Evolutionary conservation across 192 early-diverging fungal genomes (phyloP), one percentile per base, ranked within the genome.

Genomic region (Entomortierella parvispora): DNA sequence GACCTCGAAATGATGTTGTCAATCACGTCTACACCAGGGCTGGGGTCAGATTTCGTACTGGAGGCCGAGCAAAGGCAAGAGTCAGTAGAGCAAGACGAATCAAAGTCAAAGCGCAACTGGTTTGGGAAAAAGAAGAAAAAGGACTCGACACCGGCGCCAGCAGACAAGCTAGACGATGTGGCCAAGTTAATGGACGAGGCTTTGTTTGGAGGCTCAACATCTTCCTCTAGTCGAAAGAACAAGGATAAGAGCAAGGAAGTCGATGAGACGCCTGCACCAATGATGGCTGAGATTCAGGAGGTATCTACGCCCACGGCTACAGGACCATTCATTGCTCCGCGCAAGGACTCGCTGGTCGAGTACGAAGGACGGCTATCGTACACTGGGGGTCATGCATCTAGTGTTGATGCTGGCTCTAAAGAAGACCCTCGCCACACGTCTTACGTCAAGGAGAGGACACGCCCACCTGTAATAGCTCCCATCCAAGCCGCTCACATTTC

Each of bases 161-260:
- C 43, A 9, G 72, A 76, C 33, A 23, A 26, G 6, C 57, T 62
- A 11, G 72, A 76, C 26, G 65, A 68, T 8, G 65, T 77, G 28
- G 65, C 66, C 31, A 77, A 62, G 42, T 20, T 68, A 28, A 68
- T 77, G 66, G 74, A 77, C 20, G 65, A 77, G 44, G 74, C 66
- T 8, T 31, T 77, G 14, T 77, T 77, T 59, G 74, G 65, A 3
- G 29, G 28, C 20, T 54, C 60, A 2, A 17, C 23, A 0, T 29
- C 40, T n/a, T 28, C 34, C 15, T n/a, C n/a, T n/a, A n/a, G n/a
- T n/a, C n/a, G n/a, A n/a, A 76, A 62, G 49, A 67, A 67, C 12
- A 5, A 12, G 44, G 61, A 72, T 25, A 60, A 65, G 22, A 57
- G 3, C 23, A 52, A 53, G 31, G 44, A 28, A n/a, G n/a, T n/a